Evolutionary conservation across 192 early-diverging fungal genomes (phyloP).

Genomic region (Backusella luteola): DNA sequence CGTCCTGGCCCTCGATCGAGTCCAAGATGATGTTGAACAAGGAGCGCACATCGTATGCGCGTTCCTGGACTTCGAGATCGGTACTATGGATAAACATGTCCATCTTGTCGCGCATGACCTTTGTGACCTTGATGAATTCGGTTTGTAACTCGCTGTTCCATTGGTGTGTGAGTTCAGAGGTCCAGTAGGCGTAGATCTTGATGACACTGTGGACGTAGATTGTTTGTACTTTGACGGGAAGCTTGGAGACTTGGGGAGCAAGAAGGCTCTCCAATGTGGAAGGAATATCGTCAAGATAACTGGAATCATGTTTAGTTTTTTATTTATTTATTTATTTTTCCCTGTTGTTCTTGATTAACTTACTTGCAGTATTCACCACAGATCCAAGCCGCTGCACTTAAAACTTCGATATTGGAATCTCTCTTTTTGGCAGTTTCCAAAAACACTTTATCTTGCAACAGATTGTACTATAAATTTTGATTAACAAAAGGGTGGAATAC

Average conservation of each 20-base stretch:
- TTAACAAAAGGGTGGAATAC: background rate
- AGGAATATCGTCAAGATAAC: conserved; percentile 34
- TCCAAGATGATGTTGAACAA: conserved; percentile 52
- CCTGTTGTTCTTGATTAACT: background rate
- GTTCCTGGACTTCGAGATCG: conserved; percentile 80
- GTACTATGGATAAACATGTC: conserved; percentile 47
- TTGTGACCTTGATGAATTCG: conserved; percentile 47
- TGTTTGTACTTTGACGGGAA: conserved; percentile 60
- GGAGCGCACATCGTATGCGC: conserved; percentile 54
- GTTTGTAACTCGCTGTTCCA: conserved; percentile 51
- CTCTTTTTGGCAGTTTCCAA: conserved; percentile 55
- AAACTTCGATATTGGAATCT: conserved; percentile 67
- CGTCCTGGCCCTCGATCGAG: conserved; percentile 33
- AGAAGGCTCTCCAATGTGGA: conserved; percentile 44
- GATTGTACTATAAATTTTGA: conserved; percentile 45
- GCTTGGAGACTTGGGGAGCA: conserved; percentile 40
- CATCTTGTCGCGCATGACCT: conserved; percentile 46
- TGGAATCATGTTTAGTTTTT: conserved; percentile 19
- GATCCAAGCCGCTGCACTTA: conserved; percentile 90
- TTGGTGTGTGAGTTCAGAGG: conserved; percentile 45
- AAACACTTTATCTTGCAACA: conserved; percentile 66
- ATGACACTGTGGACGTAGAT: conserved; percentile 71
- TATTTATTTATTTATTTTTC: background rate
- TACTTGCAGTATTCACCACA: conserved; percentile 83
- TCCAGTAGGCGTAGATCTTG: conserved; percentile 68